Percentiles rank a stretch among this genome's conserved stretches.
Evolutionary conservation across 768 basidiomycete species (phyloP).

Genomic region (Mrakia frigida): DNA sequence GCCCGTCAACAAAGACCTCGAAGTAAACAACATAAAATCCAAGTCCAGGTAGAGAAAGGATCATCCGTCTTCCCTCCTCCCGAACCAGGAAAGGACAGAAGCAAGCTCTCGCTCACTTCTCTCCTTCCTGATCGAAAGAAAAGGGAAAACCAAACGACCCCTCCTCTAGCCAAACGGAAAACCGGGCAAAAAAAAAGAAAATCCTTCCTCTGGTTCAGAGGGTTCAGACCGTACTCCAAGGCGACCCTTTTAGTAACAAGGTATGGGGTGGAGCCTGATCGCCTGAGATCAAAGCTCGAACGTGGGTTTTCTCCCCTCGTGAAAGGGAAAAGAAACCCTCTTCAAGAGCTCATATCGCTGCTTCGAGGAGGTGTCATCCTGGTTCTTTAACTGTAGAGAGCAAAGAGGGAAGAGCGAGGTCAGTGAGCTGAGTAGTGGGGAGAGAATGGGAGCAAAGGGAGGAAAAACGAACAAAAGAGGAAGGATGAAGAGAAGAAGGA

Average conservation of each 20-base stretch:
- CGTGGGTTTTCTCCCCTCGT: neutral
- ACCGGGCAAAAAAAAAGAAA: neutral
- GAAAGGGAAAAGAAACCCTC: neutral
- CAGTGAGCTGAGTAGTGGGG: neutral
- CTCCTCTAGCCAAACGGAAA: neutral
- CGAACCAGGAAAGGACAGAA: no score
- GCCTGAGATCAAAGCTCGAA: constrained; percentile 19
- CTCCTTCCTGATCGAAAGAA: no score
- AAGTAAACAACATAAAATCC: no score
- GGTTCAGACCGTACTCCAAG: constrained; percentile 21
- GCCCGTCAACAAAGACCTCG: no score
- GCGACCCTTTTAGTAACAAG: constrained; percentile 18
- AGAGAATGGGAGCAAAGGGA: neutral
- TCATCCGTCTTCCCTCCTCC: no score
- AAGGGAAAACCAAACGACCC: no score
- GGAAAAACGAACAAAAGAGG: constrained; percentile 7
- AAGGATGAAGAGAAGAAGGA: constrained; percentile 7
- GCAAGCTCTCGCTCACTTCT: no score
- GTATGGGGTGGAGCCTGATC: constrained; percentile 4
- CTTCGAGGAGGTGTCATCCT: constrained; percentile 17
- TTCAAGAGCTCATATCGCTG: constrained; percentile 11
- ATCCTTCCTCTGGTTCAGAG: constrained; percentile 11
- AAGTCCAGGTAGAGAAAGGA: no score
- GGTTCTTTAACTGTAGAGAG: neutral
- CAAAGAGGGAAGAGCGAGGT: neutral